These are phyloP conservation scores for Austroboletus festivus DNA, from an alignment of 768 basidiomycete species.

Conservation along the genomic window DNA sequence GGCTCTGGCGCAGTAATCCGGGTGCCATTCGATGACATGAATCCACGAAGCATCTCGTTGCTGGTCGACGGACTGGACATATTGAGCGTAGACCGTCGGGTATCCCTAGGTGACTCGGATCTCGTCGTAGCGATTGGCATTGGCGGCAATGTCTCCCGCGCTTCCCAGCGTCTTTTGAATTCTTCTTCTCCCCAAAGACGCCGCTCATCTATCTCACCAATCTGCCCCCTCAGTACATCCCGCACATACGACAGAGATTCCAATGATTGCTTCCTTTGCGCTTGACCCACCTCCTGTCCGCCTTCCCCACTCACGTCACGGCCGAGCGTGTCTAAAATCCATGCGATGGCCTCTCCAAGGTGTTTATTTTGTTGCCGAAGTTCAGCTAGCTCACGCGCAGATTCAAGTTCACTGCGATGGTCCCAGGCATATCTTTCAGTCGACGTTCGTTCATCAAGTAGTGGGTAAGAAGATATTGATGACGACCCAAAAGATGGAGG, in stretches of 20 bases:
- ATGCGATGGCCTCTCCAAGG: constrained; percentile 66
- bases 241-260: constrained; percentile 76
- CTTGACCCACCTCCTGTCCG: constrained; percentile 41
- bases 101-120: constrained; percentile 13
- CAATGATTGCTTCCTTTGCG: constrained; percentile 56
- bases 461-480: constrained; percentile 52
- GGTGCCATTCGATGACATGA: constrained; percentile 14
- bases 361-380: constrained; percentile 56
- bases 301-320: constrained; percentile 42
- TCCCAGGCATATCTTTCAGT: constrained; percentile 69
- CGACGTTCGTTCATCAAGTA: constrained; percentile 54
- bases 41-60: constrained; percentile 23
- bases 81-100: constrained; percentile 14
- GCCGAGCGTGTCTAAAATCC: constrained; percentile 71
- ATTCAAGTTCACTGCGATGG: constrained; percentile 62
- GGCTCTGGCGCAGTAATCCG: constrained; percentile 8
- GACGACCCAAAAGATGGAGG: constrained; percentile 40
- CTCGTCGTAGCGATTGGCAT: constrained; percentile 19
- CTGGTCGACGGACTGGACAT: constrained; percentile 13
- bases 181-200: constrained; percentile 59
- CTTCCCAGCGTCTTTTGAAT: constrained; percentile 36
- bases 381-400: constrained; percentile 59
- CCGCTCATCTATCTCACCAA: constrained; percentile 59
- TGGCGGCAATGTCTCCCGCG: constrained; percentile 23
- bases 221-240: constrained; percentile 61